Evolutionary conservation across 495 filamentous ascomycete genomes (phyloP), one percentile per base, ranked within the genome.

Genomic region (Amniculicola lignicola): DNA sequence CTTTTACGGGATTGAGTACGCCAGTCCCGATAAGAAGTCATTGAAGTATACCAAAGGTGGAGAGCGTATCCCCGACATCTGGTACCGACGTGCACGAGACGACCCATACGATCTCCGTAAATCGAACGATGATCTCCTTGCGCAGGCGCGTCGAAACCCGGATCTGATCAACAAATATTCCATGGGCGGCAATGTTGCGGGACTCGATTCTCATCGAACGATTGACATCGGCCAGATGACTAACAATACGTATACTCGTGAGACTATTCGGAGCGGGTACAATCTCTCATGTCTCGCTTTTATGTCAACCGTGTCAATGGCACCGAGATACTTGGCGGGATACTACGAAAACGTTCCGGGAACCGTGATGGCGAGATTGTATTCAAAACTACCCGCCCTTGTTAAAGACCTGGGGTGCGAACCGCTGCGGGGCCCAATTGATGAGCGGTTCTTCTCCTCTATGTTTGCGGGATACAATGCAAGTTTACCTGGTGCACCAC

Each of bases 161-260:
- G 56, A 59, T 5, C 37, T 57, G 18, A 27, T 57, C 37, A 24
- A 43, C 45, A 51, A 57, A 38, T 57, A 51, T 27, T 15, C 12
- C 23, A 50, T 57, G n/a, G 45, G 54, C 36, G 54, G 38, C 4
- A 57, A 50, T 16, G 28, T 36, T 15, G n/a, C 18, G 16, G 54
- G 54, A 7, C 36, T 57, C 36, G 44, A 57, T 37, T 51, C 21
- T 15, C 38, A 50, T 28, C 33, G n/a, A 11, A 15, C 37, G 5
- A 23, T 57, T 14, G 21, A 16, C 14, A 51, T 42, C 35, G 37
- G 37, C 3, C 11, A 35, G 3, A 22, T 57, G 12, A 57, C 54
- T 4, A 57, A 57, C 36, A 36, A 38, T 6, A 35, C 36, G 7
- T 57, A 51, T 24, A 57, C 14, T 1, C 45, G n/a, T 22, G 18